Evolutionary conservation across 768 basidiomycete genomes (phyloP), one percentile per base, ranked within the genome.

Genomic region (Tephrocybe sp.): DNA sequence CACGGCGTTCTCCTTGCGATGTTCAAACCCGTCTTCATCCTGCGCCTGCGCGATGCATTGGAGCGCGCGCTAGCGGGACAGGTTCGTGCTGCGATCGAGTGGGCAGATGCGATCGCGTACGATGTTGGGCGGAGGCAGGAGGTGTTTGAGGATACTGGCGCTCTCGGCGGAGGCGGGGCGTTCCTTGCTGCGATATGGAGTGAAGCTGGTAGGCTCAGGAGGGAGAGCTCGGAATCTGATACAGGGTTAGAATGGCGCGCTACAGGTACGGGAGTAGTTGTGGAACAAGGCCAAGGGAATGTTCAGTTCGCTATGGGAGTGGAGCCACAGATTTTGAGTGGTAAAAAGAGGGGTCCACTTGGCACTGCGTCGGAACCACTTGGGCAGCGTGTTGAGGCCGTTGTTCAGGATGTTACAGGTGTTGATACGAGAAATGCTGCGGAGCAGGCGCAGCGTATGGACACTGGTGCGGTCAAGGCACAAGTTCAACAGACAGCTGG

Each of bases 281-380:
- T 81, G 38, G 77, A 83, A 58, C 79, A 78, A 10, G 65, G 60
- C 22, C 52, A 44, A 17, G 54, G 51, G 53, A 64, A 59, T 47
- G 45, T 60, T 19, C 47, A 58, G 43, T 77, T 89, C 42, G 87
- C 86, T 0, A 68, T 89, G 69, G 87, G 87, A 2, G 83, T 78
- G 5, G 85, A 86, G 65, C 87, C 87, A 32, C 87, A 89, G 71
- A 79, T 89, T 30, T 64, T 89, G 23, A 66, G 77, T 22, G 83
- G 85, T 0, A 77, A 83, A 54, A 87, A 89, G 72, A 74, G 70
- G 3, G 87, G 87, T 0, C 87, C 87, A 0, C 59, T 82, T 32
- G 87, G 82, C 2, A 81, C 71, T 1, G 73, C 72, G 4, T 73
- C 81, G 2, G 76, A 72, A 56, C 63, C 64, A 10, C 40, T 79